Evolutionary conservation across 2,329 filamentous ascomycete genomes (phyloP).

Genomic region (Pseudogymnoascus sp.): DNA sequence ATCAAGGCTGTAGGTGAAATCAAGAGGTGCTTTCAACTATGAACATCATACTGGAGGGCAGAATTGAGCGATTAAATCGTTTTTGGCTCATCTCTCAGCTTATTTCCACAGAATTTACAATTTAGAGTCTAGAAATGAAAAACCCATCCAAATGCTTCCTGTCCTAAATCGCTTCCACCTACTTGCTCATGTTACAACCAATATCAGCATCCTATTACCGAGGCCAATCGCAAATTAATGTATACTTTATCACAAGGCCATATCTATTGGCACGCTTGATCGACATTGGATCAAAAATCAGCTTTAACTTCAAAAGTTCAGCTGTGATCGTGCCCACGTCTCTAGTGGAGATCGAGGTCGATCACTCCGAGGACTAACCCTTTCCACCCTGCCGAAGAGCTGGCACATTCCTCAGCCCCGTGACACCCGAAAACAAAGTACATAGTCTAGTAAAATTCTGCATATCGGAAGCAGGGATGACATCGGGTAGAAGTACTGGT

Average conservation of each 20-base stretch:
- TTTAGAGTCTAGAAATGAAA: not conserved
- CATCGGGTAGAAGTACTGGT: not conserved
- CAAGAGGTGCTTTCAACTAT: constrained; percentile 12
- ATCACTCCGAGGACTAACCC: not conserved
- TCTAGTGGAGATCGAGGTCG: not conserved
- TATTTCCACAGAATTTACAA: not conserved
- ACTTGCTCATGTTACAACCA: not conserved
- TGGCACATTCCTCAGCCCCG: not conserved
- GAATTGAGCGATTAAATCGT: not conserved
- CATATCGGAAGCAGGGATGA: not conserved
- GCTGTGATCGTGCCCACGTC: not conserved
- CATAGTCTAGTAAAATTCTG: not conserved
- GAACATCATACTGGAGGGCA: not conserved
- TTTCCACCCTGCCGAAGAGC: not conserved
- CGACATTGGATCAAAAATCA: not conserved
- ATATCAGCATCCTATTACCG: not conserved
- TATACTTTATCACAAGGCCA: not conserved
- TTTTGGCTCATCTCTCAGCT: not conserved
- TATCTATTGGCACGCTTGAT: not conserved
- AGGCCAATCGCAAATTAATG: not conserved
- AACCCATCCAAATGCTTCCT: not conserved
- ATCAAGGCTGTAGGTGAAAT: constrained; percentile 12
- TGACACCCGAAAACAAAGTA: not conserved
- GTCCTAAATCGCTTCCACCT: not conserved
- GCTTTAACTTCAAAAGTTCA: not conserved